Conservation (phyloP, 495 filamentous ascomycete species). For the Podospora sp. region DNA sequence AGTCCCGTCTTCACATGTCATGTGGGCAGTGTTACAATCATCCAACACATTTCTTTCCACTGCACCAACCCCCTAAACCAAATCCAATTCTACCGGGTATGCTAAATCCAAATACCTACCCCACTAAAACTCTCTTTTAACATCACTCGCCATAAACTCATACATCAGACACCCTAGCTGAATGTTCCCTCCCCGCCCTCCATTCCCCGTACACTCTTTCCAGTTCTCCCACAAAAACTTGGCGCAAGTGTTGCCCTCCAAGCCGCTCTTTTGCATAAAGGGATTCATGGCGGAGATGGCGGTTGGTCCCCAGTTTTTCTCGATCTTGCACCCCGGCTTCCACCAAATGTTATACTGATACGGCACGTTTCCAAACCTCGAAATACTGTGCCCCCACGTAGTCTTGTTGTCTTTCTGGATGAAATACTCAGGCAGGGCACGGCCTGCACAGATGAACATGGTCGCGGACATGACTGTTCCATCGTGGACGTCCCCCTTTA, state of each 20-base stretch:
- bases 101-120: too few species aligned
- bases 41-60: too few species aligned
- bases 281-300: not conserved
- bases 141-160: not conserved
- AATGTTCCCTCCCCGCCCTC: not conserved
- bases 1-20: too few species aligned
- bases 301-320: not conserved
- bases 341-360: not conserved
- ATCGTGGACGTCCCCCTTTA: not conserved
- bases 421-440: not conserved
- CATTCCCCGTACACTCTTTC: too few species aligned
- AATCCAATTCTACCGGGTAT: too few species aligned
- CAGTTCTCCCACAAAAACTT: not conserved
- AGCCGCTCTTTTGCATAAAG: not conserved
- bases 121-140: too few species aligned
- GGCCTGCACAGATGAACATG: not conserved
- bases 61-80: too few species aligned
- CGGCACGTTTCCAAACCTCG: not conserved
- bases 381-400: not conserved
- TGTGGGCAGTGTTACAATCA: too few species aligned
- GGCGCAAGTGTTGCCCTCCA: not conserved
- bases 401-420: constrained; percentile 1
- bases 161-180: not conserved
- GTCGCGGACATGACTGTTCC: not conserved
- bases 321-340: not conserved